Evolutionary conservation across 75 land plant species (phyloP).

Genomic region (Adiantum capillusveneris): DNA sequence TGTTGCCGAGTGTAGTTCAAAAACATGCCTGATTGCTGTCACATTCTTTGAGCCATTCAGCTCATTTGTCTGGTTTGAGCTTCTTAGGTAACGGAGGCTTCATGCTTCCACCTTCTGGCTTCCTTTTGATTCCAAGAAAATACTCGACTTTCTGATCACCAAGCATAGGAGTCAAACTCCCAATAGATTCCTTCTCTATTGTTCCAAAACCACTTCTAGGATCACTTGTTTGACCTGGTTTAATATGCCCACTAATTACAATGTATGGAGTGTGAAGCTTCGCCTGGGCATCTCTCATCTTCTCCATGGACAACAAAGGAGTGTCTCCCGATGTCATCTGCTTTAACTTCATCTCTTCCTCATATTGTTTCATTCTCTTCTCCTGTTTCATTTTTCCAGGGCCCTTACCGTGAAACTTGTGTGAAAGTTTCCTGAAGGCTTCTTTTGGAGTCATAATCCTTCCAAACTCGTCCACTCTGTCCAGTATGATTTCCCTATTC

Average conservation of each 20-base stretch:
- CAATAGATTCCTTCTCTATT: conserved; percentile 78
- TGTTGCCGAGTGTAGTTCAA: no score
- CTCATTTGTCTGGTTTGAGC: conserved; percentile 23
- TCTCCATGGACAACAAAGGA: conserved; percentile 81
- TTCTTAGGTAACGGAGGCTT: conserved; percentile 61
- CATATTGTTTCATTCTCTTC: conserved; percentile 77
- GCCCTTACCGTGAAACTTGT: conserved; percentile 94
- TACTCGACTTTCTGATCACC: conserved; percentile 90
- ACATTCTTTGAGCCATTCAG: no score
- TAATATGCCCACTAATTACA: conserved; percentile 91
- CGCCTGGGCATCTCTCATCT: conserved; percentile 84
- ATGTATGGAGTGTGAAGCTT: conserved; percentile 74
- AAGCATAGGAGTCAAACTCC: conserved; percentile 94
- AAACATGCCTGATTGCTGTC: no score
- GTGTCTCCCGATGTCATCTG: conserved; percentile 94
- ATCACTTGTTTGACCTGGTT: conserved; percentile 97
- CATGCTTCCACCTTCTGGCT: conserved; percentile 41
- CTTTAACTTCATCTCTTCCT: conserved; percentile 86
- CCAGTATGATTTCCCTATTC: conserved; percentile 71
- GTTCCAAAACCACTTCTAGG: conserved; percentile 96
- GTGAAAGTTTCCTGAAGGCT: conserved; percentile 83
- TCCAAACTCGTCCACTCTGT: conserved; percentile 93
- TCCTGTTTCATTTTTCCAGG: conserved; percentile 97
- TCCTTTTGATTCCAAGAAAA: conserved; percentile 84
- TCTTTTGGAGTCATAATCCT: conserved; percentile 97